These are phyloP conservation scores for Cladorrhinum sp. DNA, from an alignment of 2,329 filamentous ascomycete species.

Conservation along the genomic window DNA sequence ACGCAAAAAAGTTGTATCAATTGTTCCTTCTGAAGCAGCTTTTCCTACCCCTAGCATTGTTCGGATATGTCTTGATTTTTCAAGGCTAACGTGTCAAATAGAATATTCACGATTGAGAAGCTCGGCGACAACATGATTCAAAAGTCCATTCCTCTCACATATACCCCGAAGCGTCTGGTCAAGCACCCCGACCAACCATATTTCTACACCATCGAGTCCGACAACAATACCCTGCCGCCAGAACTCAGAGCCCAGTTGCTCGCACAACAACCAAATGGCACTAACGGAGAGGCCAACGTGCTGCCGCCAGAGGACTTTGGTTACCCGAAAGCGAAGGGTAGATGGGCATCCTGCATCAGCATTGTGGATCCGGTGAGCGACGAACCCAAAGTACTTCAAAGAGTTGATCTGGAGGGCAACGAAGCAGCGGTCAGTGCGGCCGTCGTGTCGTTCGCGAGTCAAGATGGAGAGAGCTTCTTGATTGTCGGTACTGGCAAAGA, in stretches of 20 bases:
- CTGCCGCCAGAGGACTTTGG: slow-evolving; percentile 83
- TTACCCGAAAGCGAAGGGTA: slow-evolving; percentile 75
- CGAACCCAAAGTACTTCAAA: slow-evolving; percentile 68
- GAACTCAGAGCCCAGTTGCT: slow-evolving; percentile 74
- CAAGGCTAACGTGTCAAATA: slow-evolving; percentile 38
- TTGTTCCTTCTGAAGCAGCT: slow-evolving; percentile 88
- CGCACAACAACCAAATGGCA: slow-evolving; percentile 60
- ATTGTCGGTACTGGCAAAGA: slow-evolving; percentile 93
- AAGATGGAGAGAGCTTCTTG: slow-evolving; percentile 87
- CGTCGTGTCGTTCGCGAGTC: slow-evolving; percentile 80
- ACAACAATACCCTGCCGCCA: slow-evolving; percentile 84
- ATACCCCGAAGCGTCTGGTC: slow-evolving; percentile 85
- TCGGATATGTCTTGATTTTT: neutral
- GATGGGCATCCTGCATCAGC: slow-evolving; percentile 96
- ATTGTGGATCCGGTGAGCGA: slow-evolving; percentile 79
- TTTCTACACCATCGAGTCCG: slow-evolving; percentile 92
- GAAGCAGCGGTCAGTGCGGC: slow-evolving; percentile 87
- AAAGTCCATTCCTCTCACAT: slow-evolving; percentile 79
- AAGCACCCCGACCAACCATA: slow-evolving; percentile 84
- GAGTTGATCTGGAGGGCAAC: slow-evolving; percentile 80
- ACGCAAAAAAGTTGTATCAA: slow-evolving; percentile 59
- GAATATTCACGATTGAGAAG: slow-evolving; percentile 89
- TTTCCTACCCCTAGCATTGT: slow-evolving; percentile 28
- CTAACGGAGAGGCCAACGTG: slow-evolving; percentile 68
- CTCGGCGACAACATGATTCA: slow-evolving; percentile 82